Base-by-base conservation (phyloP, 306 rosid genomes). In the Crotalaria pallida region DNA sequence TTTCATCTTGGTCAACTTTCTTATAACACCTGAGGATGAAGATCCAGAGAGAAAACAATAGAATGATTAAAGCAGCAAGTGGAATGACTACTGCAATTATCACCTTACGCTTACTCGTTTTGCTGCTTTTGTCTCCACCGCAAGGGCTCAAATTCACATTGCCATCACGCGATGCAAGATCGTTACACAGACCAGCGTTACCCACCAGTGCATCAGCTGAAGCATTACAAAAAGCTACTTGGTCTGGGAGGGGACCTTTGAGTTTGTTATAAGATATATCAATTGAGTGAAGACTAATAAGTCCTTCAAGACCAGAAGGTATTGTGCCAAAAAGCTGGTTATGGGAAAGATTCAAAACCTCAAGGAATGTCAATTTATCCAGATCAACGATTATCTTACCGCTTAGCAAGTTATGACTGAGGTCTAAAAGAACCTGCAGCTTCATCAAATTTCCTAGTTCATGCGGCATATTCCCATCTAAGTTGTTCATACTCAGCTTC, bases 231-330 rank as follows among this genome's bases (percentile, higher is more conserved):
- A 76, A 68, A 24, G 65, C 75, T 16, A 24, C 10, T 7, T 11
- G 62, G 49, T 69, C 56, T 40, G 75, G 76, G 47, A 76, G 56
- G 48, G 65, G 80, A 26, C 80, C 76, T 69, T 49, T 65, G 41
- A 76, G 75, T 50, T 69, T 60, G 70, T 76, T 76, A 58, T 68
- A 60, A 40, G 80, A 68, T 29, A 76, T 40, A 40, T 76, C 80
- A 60, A 76, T 62, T 38, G 26, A 68, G 44, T 17, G 75, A 69
- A 76, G 75, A 52, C 80, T 27, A 17, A 61, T 21, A 13, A 69
- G 64, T 23, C 24, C 27, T 4, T 26, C 7, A 45, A 76, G 70
- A 38, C 1, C 47, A 29, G 80, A 59, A 36, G 76, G 70, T 17
- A 76, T 38, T 69, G 9, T 7, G 6, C 76, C 80, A 24, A 65